Conservation (phyloP, 2,329 filamentous ascomycete species). For the Penicillium decumbens region DNA sequence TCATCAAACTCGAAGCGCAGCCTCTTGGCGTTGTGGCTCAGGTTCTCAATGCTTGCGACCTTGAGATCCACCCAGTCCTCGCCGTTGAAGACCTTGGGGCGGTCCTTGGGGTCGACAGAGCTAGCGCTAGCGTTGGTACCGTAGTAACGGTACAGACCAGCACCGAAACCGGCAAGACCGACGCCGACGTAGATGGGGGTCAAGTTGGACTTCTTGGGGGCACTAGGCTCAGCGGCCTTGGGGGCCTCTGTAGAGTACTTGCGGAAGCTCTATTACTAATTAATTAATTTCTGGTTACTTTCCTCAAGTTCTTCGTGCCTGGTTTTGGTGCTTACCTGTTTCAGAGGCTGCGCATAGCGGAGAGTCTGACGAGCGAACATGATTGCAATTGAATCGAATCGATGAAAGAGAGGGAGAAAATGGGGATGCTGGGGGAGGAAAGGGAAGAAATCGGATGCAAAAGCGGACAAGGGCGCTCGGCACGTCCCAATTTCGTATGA, state of each 20-base stretch:
- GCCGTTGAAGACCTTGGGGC: constrained; percentile 63
- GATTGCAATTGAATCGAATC: constrained; percentile 29
- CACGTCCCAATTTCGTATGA: constrained; percentile 26
- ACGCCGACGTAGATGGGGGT: constrained; percentile 52
- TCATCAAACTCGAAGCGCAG: constrained; percentile 84
- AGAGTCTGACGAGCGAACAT: constrained; percentile 67
- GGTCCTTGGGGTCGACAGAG: constrained; percentile 34
- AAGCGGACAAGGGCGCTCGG: constrained; percentile 19
- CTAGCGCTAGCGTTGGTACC: constrained; percentile 20
- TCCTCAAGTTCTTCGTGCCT: neutral
- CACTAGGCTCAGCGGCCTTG: constrained; percentile 23
- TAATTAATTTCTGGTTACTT: neutral
- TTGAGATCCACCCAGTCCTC: constrained; percentile 83
- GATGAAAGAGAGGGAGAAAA: constrained; percentile 3
- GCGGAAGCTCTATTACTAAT: constrained; percentile 53
- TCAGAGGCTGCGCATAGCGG: constrained; percentile 61
- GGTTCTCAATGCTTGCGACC: constrained; percentile 68
- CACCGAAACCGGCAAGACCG: constrained; percentile 44
- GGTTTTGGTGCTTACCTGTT: constrained; percentile 50
- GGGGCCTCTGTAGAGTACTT: constrained; percentile 65
- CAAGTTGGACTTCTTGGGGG: constrained; percentile 52
- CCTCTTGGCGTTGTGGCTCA: constrained; percentile 95
- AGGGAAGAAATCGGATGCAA: constrained; percentile 19
- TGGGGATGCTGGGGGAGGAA: constrained; percentile 8
- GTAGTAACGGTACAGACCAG: constrained; percentile 54